phyloP scores from a whole-genome alignment of 75 land plant genomes.

The Chamaecyparis obtusa region DNA sequence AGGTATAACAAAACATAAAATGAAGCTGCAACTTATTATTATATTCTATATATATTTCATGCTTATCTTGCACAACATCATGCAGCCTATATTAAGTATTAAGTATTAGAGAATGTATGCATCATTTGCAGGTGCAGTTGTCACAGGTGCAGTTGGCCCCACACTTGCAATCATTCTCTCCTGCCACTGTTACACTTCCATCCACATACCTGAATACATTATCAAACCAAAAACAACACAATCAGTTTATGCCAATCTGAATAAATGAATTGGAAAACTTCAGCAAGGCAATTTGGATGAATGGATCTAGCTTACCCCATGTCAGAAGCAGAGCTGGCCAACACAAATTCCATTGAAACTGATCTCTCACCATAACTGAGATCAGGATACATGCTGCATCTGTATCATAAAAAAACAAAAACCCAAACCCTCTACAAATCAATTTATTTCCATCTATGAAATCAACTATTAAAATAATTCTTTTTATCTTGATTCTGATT shows the following conservation, averaged over 20 bases:
- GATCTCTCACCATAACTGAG: not conserved
- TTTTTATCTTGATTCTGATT: not conserved
- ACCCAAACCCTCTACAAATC: not conserved
- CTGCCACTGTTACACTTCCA: slow-evolving; percentile 8
- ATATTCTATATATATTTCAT: no score
- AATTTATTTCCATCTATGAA: not conserved
- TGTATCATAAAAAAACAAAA: slow-evolving; percentile 1
- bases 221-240: not conserved
- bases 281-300: no score
- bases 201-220: not conserved
- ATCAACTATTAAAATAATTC: not conserved
- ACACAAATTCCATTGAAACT: not conserved
- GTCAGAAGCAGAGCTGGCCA: slow-evolving; percentile 19
- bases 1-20: not conserved
- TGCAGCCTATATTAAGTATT: no score
- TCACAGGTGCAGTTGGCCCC: slow-evolving; percentile 27
- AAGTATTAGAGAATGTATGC: not conserved
- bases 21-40: no score
- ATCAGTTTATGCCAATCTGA: not conserved
- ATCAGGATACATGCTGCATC: slow-evolving; percentile 27
- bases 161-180: slow-evolving; percentile 34
- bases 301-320: slow-evolving; percentile 11
- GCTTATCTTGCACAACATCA: no score
- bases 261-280: not conserved
- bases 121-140: slow-evolving; percentile 21